Conservation (phyloP, 1,284 basidiomycete species). For the Porodaedalea pini region DNA sequence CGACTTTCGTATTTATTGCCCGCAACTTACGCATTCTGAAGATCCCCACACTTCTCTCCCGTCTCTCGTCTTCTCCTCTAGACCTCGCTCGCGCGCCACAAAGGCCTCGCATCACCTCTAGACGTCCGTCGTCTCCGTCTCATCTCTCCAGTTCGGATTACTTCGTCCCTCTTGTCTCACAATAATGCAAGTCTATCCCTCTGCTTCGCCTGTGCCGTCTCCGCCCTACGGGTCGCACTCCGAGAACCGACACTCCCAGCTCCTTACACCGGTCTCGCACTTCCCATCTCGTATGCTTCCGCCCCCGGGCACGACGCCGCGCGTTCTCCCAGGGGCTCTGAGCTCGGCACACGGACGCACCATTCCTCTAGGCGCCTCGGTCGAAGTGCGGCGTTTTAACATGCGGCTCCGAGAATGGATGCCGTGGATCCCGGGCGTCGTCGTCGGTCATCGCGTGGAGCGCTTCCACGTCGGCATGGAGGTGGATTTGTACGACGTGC, state of each 20-base stretch:
- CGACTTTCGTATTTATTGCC: slow-evolving; percentile 10
- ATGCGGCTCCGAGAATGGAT: slow-evolving; percentile 18
- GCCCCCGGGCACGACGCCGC: slow-evolving; percentile 20
- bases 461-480: slow-evolving; percentile 21
- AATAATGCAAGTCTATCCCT: slow-evolving; percentile 9
- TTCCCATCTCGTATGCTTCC: slow-evolving; percentile 22
- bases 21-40: not conserved
- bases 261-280: slow-evolving; percentile 20
- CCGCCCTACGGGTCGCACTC: slow-evolving; percentile 4
- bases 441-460: slow-evolving; percentile 17
- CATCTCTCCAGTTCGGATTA: not conserved
- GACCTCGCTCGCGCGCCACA: not conserved
- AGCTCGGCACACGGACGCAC: not conserved
- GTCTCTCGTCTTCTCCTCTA: not conserved
- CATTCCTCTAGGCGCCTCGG: slow-evolving; percentile 9
- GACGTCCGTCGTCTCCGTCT: not conserved
- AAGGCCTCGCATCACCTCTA: not conserved
- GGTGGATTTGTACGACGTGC: slow-evolving; percentile 21
- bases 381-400: slow-evolving; percentile 21
- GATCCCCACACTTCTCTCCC: not conserved
- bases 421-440: slow-evolving; percentile 19
- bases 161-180: not conserved
- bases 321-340: slow-evolving; percentile 13
- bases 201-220: slow-evolving; percentile 1
- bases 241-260: slow-evolving; percentile 19